Percentiles rank a stretch among this genome's conserved stretches.
Evolutionary conservation across 352 stramenopile species (phyloP).

Genomic region (Phytophthora hibernalis): DNA sequence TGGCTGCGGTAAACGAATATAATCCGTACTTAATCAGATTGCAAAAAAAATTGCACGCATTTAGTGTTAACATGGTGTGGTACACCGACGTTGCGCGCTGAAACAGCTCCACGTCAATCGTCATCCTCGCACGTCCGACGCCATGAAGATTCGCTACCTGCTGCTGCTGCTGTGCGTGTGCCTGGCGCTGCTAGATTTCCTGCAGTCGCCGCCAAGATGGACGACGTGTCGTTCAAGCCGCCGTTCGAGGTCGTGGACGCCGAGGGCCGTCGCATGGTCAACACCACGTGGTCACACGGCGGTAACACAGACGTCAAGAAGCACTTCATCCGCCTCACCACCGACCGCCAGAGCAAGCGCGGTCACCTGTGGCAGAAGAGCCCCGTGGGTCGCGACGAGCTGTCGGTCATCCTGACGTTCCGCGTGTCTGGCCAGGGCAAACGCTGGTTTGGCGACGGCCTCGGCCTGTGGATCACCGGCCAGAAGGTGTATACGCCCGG

Average conservation of each 20-base stretch:
- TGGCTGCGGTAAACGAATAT: too few relatives aligned
- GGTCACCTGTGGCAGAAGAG: conserved; percentile 83
- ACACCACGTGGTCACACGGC: conserved; percentile 78
- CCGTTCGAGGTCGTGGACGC: conserved; percentile 75
- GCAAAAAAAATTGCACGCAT: too few relatives aligned
- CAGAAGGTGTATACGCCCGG: conserved; percentile 63
- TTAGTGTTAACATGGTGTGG: neutral
- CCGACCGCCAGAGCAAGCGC: conserved; percentile 87
- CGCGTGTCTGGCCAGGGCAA: conserved; percentile 84
- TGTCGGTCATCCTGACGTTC: conserved; percentile 81
- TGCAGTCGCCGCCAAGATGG: conserved; percentile 47
- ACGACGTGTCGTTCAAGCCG: conserved; percentile 79
- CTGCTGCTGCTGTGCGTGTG: conserved; percentile 45
- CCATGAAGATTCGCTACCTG: conserved; percentile 37
- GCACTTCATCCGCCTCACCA: conserved; percentile 89
- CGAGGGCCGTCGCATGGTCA: conserved; percentile 71
- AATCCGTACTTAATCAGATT: too few relatives aligned
- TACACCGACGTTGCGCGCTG: conserved; percentile 4
- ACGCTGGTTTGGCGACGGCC: conserved; percentile 87
- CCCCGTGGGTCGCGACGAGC: conserved; percentile 53
- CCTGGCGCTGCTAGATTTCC: conserved; percentile 19
- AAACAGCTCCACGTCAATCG: conserved; percentile 43
- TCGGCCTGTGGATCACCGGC: conserved; percentile 84
- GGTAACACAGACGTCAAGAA: conserved; percentile 84
- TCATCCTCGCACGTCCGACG: conserved; percentile 1